Base-by-base conservation (phyloP, 192 early-diverging fungal species). In the Entrophospora sp. region DNA sequence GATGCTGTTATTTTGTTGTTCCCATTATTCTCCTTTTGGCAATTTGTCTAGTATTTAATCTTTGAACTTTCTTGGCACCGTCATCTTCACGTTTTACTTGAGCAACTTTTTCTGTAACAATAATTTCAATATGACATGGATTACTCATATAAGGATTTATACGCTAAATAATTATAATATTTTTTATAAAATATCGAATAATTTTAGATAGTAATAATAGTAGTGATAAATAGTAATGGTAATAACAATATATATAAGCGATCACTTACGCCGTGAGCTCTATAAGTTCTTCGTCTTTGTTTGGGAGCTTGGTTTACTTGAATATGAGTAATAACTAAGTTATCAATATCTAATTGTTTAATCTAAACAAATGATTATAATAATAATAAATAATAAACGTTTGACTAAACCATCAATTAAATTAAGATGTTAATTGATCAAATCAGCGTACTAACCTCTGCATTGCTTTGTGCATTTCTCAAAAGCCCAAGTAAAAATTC, bases 241-340 rank as follows among this genome's bases (percentile, higher is more conserved):
- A 42, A 43, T 4, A 61, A 14, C 9, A 16, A 42, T 12, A 28
- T 42, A 27, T 18, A 27, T 14, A 61, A 28, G 31, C 31, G 31
- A 43, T 44, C 14, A 57, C 35, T 58, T 25, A 45, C 35, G 7
- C 96, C 96, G 85, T 98, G 96, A 71, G 94, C 96, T 85, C 96
- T 91, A 90, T 89, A 96, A 36, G 92, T 96, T 75, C 96, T 82
- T 73, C 96, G 89, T 70, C 96, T 91, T 78, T 93, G 91, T 83
- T 94, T 94, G 73, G 91, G 91, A 69, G 96, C 96, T 76, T 93
- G 90, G 87, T 98, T 96, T 79, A 98, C 94, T 82, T 93, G 87
- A 68, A 97, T 90, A 88, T 95, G 89, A 83, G 88, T 87, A 75
- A 98, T 83, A 64, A 90, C 83, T 63, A 95, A 83, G 73, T 89